phyloP scores from a whole-genome alignment of 2,329 filamentous ascomycete species.

The Ambrosiella beaveri region DNA sequence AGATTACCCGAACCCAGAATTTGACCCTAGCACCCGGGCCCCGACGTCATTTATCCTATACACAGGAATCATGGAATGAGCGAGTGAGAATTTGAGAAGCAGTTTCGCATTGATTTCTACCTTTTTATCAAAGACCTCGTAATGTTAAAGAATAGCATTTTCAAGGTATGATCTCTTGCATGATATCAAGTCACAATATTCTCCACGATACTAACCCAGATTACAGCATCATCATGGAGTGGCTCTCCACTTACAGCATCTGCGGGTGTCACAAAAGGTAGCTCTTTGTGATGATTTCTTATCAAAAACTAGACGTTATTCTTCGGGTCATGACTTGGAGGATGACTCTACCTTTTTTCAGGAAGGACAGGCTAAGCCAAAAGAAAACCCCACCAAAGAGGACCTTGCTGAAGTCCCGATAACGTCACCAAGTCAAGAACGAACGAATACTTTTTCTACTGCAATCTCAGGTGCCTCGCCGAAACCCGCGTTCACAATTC shows the following conservation, averaged over 20 bases:
- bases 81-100: not conserved
- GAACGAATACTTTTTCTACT: not conserved
- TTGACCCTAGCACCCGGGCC: not conserved
- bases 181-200: not conserved
- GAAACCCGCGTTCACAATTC: not conserved
- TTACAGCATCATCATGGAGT: slow-evolving; percentile 11
- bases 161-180: slow-evolving; percentile 5
- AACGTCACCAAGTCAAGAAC: not conserved
- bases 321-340: not conserved
- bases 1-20: not conserved
- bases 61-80: not conserved
- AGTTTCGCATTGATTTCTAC: not conserved
- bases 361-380: too few relatives aligned
- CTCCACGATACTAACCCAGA: not conserved
- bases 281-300: not conserved
- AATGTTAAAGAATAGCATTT: slow-evolving; percentile 11
- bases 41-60: not conserved
- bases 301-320: not conserved
- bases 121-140: not conserved
- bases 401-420: not conserved
- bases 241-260: slow-evolving; percentile 8
- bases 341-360: not conserved
- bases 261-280: slow-evolving; percentile 4
- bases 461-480: not conserved
- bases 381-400: too few relatives aligned